These are phyloP conservation scores for Poa annua DNA, from an alignment of 176 grass and related monocot species.

Conservation along the genomic window DNA sequence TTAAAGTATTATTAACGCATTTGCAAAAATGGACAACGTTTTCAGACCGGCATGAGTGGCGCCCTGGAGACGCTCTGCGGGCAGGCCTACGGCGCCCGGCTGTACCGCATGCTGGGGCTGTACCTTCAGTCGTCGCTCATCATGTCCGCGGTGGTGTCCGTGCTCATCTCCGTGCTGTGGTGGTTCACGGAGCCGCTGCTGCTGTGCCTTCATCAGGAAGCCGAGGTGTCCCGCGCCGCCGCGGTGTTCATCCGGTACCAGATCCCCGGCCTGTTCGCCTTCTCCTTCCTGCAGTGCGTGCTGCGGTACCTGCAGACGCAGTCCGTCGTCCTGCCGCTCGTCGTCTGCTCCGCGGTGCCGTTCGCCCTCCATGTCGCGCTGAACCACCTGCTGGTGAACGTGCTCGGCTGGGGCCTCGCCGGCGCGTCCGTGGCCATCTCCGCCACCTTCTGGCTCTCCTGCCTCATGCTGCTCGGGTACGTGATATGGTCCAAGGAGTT, in stretches of 20 bases:
- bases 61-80: conserved; percentile 92
- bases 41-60: conserved; percentile 77
- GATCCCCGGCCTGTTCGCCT: conserved; percentile 73
- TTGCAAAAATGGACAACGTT: neutral
- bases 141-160: conserved; percentile 50
- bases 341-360: conserved; percentile 64
- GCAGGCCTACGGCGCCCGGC: conserved; percentile 69
- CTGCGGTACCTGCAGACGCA: conserved; percentile 89
- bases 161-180: conserved; percentile 70
- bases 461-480: conserved; percentile 61
- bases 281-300: conserved; percentile 64
- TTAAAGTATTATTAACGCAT: neutral
- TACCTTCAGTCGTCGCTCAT: conserved; percentile 82
- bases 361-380: conserved; percentile 62
- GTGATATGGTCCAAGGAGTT: conserved; percentile 53
- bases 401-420: conserved; percentile 55
- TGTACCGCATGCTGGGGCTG: conserved; percentile 71
- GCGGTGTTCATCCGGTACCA: conserved; percentile 57
- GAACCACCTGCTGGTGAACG: conserved; percentile 58
- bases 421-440: conserved; percentile 57
- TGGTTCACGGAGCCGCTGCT: conserved; percentile 68
- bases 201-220: conserved; percentile 63
- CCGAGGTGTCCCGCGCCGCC: conserved; percentile 60
- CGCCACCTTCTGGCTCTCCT: conserved; percentile 61
- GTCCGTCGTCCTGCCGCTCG: conserved; percentile 60